A percentile compares a stretch with the other conserved stretches of the same genome.
Evolutionary conservation across 192 early-diverging fungal species (phyloP).

Genomic region (Backusella australiensis): DNA sequence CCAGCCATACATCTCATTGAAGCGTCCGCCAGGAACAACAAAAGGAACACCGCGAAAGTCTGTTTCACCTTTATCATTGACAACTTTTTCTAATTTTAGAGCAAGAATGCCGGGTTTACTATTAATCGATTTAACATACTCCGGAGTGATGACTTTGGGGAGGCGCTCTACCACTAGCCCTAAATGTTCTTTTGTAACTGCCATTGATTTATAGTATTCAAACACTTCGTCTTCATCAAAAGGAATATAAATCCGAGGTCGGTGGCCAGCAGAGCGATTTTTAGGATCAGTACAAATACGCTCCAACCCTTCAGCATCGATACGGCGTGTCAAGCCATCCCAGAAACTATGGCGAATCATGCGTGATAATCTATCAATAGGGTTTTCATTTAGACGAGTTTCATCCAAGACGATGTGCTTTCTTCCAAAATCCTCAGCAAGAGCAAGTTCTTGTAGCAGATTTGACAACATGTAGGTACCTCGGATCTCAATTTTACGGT

Average conservation of each 20-base stretch:
- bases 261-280: slow-evolving; percentile 71
- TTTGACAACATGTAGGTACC: slow-evolving; percentile 96
- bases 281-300: slow-evolving; percentile 92
- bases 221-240: slow-evolving; percentile 72
- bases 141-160: slow-evolving; percentile 81
- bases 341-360: slow-evolving; percentile 95
- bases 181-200: slow-evolving; percentile 61
- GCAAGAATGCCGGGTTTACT: slow-evolving; percentile 86
- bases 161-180: slow-evolving; percentile 76
- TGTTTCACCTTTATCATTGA: slow-evolving; percentile 42
- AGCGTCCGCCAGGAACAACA: slow-evolving; percentile 95
- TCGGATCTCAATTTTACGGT: slow-evolving; percentile 83
- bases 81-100: slow-evolving; percentile 59
- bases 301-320: slow-evolving; percentile 83
- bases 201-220: slow-evolving; percentile 79
- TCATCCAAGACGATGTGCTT: slow-evolving; percentile 88
- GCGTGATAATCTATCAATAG: slow-evolving; percentile 82
- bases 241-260: slow-evolving; percentile 90
- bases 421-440: slow-evolving; percentile 85
- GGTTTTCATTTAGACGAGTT: slow-evolving; percentile 91
- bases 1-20: slow-evolving; percentile 32
- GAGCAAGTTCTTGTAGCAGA: slow-evolving; percentile 92
- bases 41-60: slow-evolving; percentile 76
- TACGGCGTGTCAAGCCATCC: slow-evolving; percentile 88
- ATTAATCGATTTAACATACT: slow-evolving; percentile 92